These are phyloP conservation scores for Zanthoxylum bungeanum DNA, from an alignment of 345 rosid species.

Conservation along the genomic window DNA sequence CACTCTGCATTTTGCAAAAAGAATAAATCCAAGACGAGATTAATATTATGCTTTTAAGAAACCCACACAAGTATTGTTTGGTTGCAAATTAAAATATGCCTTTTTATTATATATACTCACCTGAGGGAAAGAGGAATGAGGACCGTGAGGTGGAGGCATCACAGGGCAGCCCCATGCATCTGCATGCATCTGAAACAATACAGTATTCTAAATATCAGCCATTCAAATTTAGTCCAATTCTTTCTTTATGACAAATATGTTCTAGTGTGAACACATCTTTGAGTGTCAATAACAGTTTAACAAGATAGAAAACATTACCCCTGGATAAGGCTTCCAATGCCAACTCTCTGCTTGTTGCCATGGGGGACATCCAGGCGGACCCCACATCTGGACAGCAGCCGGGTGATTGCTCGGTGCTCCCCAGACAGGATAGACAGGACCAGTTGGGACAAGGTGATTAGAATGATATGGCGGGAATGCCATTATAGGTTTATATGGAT, in stretches of 20 bases:
- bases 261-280: too few relatives aligned
- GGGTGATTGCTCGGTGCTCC: conserved; percentile 50
- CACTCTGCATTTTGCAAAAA: conserved; percentile 34
- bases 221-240: conserved; percentile 2
- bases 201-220: background rate
- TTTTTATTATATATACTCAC: conserved; percentile 41
- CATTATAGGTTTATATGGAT: conserved; percentile 65
- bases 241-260: background rate
- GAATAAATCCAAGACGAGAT: background rate
- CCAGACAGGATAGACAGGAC: conserved; percentile 60
- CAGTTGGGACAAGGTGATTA: conserved; percentile 22
- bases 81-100: background rate
- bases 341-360: conserved; percentile 60
- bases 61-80: background rate
- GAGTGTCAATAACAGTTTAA: too few relatives aligned
- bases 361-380: conserved; percentile 39
- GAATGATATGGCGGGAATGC: conserved; percentile 68
- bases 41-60: too few relatives aligned
- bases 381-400: conserved; percentile 58
- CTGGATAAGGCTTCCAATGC: conserved; percentile 72
- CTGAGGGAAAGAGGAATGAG: conserved; percentile 36
- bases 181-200: conserved; percentile 56
- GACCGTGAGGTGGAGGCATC: conserved; percentile 42
- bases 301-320: conserved; percentile 38
- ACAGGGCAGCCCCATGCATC: conserved; percentile 97